Conservation (phyloP, 106 monocot species). For the Dioscorea alata region DNA sequence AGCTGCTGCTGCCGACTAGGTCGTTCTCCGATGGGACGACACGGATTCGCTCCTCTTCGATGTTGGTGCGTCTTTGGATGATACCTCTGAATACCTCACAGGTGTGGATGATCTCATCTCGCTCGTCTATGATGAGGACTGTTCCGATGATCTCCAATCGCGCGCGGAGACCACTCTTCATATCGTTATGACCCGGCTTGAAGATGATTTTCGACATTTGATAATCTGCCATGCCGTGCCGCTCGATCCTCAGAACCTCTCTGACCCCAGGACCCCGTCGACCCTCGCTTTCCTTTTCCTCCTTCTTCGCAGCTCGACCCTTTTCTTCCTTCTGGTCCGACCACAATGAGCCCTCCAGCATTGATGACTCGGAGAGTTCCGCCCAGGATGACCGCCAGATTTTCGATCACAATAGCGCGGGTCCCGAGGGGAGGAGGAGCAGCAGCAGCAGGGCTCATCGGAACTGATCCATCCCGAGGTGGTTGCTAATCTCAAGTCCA, state of each 20-base stretch:
- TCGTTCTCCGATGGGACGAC: slow-evolving; percentile 56
- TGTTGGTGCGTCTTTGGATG: slow-evolving; percentile 22
- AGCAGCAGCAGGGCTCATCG: neutral
- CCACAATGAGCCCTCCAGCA: slow-evolving; percentile 8
- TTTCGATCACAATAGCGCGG: neutral
- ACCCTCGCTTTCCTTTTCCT: neutral
- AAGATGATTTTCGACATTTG: slow-evolving; percentile 57
- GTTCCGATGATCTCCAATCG: neutral
- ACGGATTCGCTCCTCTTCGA: slow-evolving; percentile 49
- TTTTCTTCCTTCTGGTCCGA: slow-evolving; percentile 32
- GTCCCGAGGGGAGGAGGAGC: neutral
- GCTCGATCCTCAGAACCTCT: slow-evolving; percentile 30
- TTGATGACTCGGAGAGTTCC: slow-evolving; percentile 31
- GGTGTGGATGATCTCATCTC: slow-evolving; percentile 54
- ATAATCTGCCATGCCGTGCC: slow-evolving; percentile 46
- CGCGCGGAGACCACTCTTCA: slow-evolving; percentile 56
- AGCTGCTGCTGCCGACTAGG: slow-evolving; percentile 38
- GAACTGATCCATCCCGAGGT: slow-evolving; percentile 31
- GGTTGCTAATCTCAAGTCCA: slow-evolving; percentile 16
- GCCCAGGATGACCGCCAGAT: slow-evolving; percentile 2
- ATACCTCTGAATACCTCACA: slow-evolving; percentile 48
- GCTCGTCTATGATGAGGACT: slow-evolving; percentile 12
- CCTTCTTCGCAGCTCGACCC: slow-evolving; percentile 24
- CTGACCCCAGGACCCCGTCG: neutral
- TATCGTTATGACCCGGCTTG: slow-evolving; percentile 52